Percentiles rank a stretch among this genome's conserved stretches.
phyloP scores from a whole-genome alignment of 805 yeast genomes.

The Saccharomycopsis capsularis region DNA sequence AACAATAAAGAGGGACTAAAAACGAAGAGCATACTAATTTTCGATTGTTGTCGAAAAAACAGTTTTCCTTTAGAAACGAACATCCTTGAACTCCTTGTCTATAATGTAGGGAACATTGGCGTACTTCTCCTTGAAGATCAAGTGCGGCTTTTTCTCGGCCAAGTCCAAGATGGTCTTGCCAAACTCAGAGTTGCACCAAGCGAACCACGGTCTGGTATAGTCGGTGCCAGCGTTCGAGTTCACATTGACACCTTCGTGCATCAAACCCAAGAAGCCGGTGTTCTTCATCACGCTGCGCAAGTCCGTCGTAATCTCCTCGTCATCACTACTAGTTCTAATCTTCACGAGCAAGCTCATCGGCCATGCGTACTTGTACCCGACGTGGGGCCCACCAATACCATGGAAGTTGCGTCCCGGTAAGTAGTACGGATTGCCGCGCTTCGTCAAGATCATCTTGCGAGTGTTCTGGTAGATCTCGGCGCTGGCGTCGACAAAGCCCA shows the following conservation, averaged over 20 bases:
- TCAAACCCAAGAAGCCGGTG: constrained; percentile 70
- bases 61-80: too few relatives aligned
- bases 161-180: constrained; percentile 78
- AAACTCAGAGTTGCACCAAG: constrained; percentile 91
- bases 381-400: constrained; percentile 90
- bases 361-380: constrained; percentile 79
- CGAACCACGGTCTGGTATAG: constrained; percentile 86
- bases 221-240: constrained; percentile 37
- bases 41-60: too few relatives aligned
- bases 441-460: constrained; percentile 63
- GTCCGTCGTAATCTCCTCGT: constrained; percentile 51
- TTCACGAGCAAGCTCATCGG: constrained; percentile 78
- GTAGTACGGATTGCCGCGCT: constrained; percentile 72
- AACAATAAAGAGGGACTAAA: neutral
- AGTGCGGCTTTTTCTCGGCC: constrained; percentile 64
- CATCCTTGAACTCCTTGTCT: constrained; percentile 12
- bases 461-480: constrained; percentile 71
- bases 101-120: constrained; percentile 13
- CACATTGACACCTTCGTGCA: constrained; percentile 79
- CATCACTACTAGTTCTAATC: constrained; percentile 69
- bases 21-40: neutral
- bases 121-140: constrained; percentile 48
- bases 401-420: constrained; percentile 53
- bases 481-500: constrained; percentile 49
- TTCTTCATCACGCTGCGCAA: constrained; percentile 47